Conservation (phyloP, 2,329 filamentous ascomycete genomes). For the Colletotrichum graminicola region DNA sequence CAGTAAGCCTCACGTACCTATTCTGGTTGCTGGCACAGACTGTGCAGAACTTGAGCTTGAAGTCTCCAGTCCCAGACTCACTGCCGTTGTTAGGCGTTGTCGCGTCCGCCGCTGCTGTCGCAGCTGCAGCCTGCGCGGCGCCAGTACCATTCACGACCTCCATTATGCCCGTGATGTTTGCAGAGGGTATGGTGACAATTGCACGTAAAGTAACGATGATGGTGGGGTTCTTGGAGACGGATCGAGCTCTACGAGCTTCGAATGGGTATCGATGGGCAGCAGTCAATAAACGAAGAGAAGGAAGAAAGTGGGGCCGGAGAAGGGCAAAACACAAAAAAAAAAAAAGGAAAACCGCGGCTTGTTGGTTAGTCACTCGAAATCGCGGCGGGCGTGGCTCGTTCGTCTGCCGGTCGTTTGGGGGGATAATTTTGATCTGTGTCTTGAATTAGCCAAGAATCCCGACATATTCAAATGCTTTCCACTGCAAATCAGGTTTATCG, state of each 20-base stretch:
- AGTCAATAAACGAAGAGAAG: neutral
- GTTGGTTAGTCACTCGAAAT: conserved; percentile 6
- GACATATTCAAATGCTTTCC: neutral
- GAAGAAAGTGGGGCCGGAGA: conserved; percentile 13
- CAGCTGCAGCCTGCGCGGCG: conserved; percentile 44
- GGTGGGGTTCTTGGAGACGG: conserved; percentile 22
- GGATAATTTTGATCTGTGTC: conserved; percentile 25
- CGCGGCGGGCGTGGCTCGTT: conserved; percentile 40
- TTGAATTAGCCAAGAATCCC: conserved; percentile 40
- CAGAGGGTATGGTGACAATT: neutral
- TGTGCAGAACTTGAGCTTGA: conserved; percentile 96
- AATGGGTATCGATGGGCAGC: conserved; percentile 8
- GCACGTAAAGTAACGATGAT: conserved; percentile 10
- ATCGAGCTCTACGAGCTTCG: conserved; percentile 7
- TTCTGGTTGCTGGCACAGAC: conserved; percentile 99
- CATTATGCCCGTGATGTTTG: conserved; percentile 47
- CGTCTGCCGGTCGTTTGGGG: neutral
- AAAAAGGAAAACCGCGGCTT: neutral
- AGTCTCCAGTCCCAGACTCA: conserved; percentile 68
- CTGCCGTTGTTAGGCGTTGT: conserved; percentile 54
- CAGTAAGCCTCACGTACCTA: conserved; percentile 66
- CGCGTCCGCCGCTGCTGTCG: conserved; percentile 45
- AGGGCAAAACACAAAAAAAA: neutral
- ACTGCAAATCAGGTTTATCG: conserved; percentile 9
- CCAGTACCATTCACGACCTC: conserved; percentile 57